Evolutionary conservation across 1,284 basidiomycete genomes (phyloP).

Genomic region (Spongiforma sp.): DNA sequence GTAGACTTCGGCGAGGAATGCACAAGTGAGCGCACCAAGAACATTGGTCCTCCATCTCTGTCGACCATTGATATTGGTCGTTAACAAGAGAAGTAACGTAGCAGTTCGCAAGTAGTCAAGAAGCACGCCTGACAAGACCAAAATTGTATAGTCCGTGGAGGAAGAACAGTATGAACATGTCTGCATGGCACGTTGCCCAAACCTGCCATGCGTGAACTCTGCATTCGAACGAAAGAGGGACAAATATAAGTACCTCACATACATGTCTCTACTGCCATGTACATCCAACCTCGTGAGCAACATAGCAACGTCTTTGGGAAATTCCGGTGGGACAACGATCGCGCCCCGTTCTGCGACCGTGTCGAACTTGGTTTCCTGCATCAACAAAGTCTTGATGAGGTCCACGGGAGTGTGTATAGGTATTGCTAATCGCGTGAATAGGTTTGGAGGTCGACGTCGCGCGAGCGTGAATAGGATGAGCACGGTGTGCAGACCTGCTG

Average conservation of each 20-base stretch:
- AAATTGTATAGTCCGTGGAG: constrained; percentile 61
- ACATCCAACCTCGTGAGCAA: constrained; percentile 62
- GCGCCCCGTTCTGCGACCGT: constrained; percentile 3
- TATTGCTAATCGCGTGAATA: constrained; percentile 60
- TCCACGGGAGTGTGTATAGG: constrained; percentile 61
- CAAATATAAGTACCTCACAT: constrained; percentile 54
- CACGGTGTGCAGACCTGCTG: constrained; percentile 61
- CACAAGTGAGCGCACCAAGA: constrained; percentile 52
- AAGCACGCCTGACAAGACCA: constrained; percentile 56
- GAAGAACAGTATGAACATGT: constrained; percentile 67
- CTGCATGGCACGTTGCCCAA: constrained; percentile 66
- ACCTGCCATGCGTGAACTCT: constrained; percentile 44
- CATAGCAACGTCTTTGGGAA: constrained; percentile 53
- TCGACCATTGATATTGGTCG: constrained; percentile 42
- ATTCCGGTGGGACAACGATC: constrained; percentile 29
- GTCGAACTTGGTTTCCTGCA: constrained; percentile 32
- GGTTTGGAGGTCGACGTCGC: constrained; percentile 59
- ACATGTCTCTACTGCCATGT: constrained; percentile 61
- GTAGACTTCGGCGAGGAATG: constrained; percentile 59
- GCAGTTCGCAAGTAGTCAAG: constrained; percentile 64
- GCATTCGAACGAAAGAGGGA: background rate
- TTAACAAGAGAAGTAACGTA: constrained; percentile 58
- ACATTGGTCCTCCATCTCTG: constrained; percentile 56
- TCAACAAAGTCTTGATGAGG: constrained; percentile 51
- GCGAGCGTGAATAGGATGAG: constrained; percentile 56